Base-by-base conservation (phyloP, 2,329 filamentous ascomycete genomes). In the Epichloe hybrida region DNA sequence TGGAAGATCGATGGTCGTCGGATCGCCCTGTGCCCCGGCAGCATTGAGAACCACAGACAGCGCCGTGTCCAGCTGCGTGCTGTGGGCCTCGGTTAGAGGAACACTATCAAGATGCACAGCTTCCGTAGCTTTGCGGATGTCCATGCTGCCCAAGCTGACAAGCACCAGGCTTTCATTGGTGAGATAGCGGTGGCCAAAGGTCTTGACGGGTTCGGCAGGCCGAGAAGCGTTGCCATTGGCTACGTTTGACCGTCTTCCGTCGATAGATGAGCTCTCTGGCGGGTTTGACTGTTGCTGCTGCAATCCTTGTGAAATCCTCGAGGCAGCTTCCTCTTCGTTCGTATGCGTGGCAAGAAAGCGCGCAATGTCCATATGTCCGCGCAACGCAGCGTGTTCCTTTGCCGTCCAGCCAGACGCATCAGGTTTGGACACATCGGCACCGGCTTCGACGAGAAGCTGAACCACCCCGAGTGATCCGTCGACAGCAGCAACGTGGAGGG, bases 331-430 rank as follows among this genome's bases (percentile, higher is more conserved):
- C 20, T 63, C 60, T 35, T 69, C 59, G 21, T 61, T 55, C 2
- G 61, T 59, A 13, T 84, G 70, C 36, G 77, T 69, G 12, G 77
- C 77, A 20, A 97, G 75, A 37, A 80, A 76, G 43, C 76, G 73
- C 5, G 89, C 87, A 61, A 97, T 89, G 1, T 79, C 74, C 57
- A 97, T 77, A 64, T 98, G 90, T 0, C 93, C 93, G 63, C 93
- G 77, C 48, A 98, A 71, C 0, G 90, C 86, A 23, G 93, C 91
- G 65, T 98, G 93, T 63, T 98, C 93, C 63, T 84, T 88, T 1
- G 90, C 85, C 3, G 86, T 93, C 93, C 93, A 98, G 8, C 91
- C 91, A 43, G 89, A 96, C 0, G 84, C 85, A 65, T 98, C 93
- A 5, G 75, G 71, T 52, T 79, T 82, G 51, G 83, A 81, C 3